These are phyloP conservation scores for Ilex asprella DNA, from an alignment of 257 asterid genomes.

Conservation along the genomic window DNA sequence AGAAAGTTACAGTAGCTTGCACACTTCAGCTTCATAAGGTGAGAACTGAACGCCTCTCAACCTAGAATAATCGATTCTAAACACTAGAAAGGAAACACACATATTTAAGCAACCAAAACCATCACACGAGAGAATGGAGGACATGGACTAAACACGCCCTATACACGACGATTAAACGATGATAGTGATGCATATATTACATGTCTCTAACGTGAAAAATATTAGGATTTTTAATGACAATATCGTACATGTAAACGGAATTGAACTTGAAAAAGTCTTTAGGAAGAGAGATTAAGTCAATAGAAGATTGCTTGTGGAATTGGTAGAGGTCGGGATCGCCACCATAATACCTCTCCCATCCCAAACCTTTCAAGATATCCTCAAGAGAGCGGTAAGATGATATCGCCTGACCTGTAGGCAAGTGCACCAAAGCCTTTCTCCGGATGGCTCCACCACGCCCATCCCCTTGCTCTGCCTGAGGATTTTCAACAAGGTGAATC, in stretches of 20 bases:
- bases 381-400: conserved; percentile 61
- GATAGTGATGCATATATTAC: not conserved
- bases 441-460: conserved; percentile 16
- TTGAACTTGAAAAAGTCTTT: conserved; percentile 59
- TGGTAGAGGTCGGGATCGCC: conserved; percentile 66
- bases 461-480: conserved; percentile 32
- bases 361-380: conserved; percentile 46
- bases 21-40: not conserved
- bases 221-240: conserved; percentile 84
- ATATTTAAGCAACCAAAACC: not conserved
- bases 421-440: conserved; percentile 64
- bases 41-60: not conserved
- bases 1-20: too few species aligned
- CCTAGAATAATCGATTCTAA: not conserved
- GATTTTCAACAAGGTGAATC: conserved; percentile 56
- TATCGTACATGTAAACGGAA: conserved; percentile 80
- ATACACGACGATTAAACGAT: not conserved
- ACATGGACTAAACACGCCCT: not conserved
- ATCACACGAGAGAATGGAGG: not conserved
- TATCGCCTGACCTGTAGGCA: conserved; percentile 55
- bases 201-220: conserved; percentile 74
- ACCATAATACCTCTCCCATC: conserved; percentile 79
- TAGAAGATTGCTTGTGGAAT: conserved; percentile 72
- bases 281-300: conserved; percentile 79
- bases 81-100: not conserved